Conservation (phyloP, 352 stramenopile species). For the Phytopythium litorale region DNA sequence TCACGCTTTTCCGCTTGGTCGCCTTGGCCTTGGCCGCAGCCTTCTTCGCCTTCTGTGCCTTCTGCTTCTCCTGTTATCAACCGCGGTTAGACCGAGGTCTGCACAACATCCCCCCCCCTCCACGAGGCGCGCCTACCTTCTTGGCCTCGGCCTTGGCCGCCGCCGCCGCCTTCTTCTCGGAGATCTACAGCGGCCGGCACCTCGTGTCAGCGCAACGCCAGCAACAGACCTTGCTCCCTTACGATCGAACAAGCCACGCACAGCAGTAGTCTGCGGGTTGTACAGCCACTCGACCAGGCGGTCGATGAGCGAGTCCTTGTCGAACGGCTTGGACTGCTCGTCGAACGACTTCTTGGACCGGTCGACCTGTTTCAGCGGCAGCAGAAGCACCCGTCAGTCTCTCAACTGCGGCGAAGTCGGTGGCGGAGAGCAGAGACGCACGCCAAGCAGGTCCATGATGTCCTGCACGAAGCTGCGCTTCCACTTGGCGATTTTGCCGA, state of each 20-base stretch:
- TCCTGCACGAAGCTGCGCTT: slow-evolving; percentile 68
- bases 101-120: not conserved
- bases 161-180: slow-evolving; percentile 25
- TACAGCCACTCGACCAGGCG: slow-evolving; percentile 76
- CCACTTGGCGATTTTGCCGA: slow-evolving; percentile 65
- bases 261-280: slow-evolving; percentile 53
- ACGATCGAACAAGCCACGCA: slow-evolving; percentile 6
- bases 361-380: slow-evolving; percentile 44
- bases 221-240: not conserved
- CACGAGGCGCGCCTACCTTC: slow-evolving; percentile 9
- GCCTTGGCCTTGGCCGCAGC: slow-evolving; percentile 29
- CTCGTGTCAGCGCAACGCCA: not conserved
- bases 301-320: slow-evolving; percentile 64
- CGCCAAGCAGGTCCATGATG: slow-evolving; percentile 74
- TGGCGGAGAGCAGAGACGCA: slow-evolving; percentile 9
- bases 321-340: slow-evolving; percentile 41
- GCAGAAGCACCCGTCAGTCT: not conserved
- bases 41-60: slow-evolving; percentile 28
- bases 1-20: slow-evolving; percentile 27
- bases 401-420: too few relatives aligned
- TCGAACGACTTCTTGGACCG: slow-evolving; percentile 85
- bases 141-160: slow-evolving; percentile 29
- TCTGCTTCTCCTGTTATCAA: slow-evolving; percentile 5
- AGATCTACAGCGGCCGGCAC: slow-evolving; percentile 12
- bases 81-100: not conserved